Base-by-base conservation (phyloP, 352 stramenopile species). In the Thraustochytrium striatum region DNA sequence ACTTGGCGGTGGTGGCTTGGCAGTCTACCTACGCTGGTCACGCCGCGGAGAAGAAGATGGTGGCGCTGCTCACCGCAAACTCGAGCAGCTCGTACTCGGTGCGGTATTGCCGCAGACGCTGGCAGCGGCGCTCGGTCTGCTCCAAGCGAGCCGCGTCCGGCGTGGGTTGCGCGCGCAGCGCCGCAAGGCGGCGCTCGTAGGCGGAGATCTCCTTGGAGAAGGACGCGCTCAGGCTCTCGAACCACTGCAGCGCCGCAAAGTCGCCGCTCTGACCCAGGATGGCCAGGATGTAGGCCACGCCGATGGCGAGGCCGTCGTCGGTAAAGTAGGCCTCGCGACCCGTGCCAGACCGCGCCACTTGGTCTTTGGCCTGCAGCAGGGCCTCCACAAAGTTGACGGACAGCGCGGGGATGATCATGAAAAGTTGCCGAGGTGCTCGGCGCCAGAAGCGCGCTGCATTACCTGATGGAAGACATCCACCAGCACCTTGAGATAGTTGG, bases 281-380 rank as follows among this genome's bases (percentile, higher is more conserved):
- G 32, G 91, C 88, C 7, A 98, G 86, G 30, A 96, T 91, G 82
- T 97, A 98, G 3, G 92, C 92, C 55, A 97, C 82, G 7, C 94
- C 94, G 32, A 97, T 92, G 38, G 93, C 91, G 85, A 97, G 97
- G 3, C 94, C 94, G 83, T 98, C 94, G 85, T 98, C 93, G 11
- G 91, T 92, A 78, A 97, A 98, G 82, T 97, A 98, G 47, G 92
- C 95, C 84, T 96, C 92, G 19, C 72, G 62, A 19, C 80, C 85
- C 38, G 83, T 83, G 30, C 91, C 95, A 82, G 95, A 95, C 87
- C 97, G 97, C 85, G 96, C 95, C 91, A 97, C 96, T 55, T 94
- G 87, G 82, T 97, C 93, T 84, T 97, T 97, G 30, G 84, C 85
- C 47, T 82, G 72, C 30, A 86, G 32, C 9, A 72, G 84, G 33